A percentile compares a stretch with the other conserved stretches of the same genome.
Conservation (phyloP, 768 basidiomycete genomes). For the Mycena polygramma region DNA sequence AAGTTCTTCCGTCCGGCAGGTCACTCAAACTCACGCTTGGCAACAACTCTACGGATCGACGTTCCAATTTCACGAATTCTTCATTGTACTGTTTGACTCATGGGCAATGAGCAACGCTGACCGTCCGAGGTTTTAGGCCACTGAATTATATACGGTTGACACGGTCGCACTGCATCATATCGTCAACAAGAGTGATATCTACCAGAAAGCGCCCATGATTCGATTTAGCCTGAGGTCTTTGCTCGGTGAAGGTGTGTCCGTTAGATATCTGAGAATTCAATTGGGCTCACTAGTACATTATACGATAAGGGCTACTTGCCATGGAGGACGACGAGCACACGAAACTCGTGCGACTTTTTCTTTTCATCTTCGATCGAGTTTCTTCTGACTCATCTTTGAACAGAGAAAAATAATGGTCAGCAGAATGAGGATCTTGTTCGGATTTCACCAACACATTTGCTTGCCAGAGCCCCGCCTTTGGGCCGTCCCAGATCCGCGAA, state of each 20-base stretch:
- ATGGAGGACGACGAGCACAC: conserved; percentile 27
- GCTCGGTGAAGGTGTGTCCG: conserved; percentile 4
- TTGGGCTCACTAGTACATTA: background rate
- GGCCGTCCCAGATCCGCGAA: conserved; percentile 53
- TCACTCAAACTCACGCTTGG: conserved; percentile 4
- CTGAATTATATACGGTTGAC: conserved; percentile 17
- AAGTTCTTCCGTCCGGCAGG: background rate
- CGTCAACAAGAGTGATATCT: conserved; percentile 8
- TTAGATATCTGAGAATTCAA: no score
- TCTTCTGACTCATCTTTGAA: background rate
- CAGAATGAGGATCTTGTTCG: background rate
- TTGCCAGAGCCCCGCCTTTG: conserved; percentile 58
- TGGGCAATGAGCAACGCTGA: background rate
- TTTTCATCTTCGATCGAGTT: background rate
- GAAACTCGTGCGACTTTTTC: conserved; percentile 3
- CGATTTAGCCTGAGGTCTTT: conserved; percentile 4
- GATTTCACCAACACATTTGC: no score
- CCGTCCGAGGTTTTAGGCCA: background rate
- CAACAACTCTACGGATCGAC: conserved; percentile 13
- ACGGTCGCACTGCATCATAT: conserved; percentile 16
- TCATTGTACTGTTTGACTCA: background rate
- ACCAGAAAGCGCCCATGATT: conserved; percentile 16
- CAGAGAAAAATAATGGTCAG: conserved; percentile 23
- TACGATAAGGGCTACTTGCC: conserved; percentile 3
- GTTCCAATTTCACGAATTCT: conserved; percentile 4